Conservation (phyloP, 2,329 filamentous ascomycete genomes). For the Emmonsia crescens region DNA sequence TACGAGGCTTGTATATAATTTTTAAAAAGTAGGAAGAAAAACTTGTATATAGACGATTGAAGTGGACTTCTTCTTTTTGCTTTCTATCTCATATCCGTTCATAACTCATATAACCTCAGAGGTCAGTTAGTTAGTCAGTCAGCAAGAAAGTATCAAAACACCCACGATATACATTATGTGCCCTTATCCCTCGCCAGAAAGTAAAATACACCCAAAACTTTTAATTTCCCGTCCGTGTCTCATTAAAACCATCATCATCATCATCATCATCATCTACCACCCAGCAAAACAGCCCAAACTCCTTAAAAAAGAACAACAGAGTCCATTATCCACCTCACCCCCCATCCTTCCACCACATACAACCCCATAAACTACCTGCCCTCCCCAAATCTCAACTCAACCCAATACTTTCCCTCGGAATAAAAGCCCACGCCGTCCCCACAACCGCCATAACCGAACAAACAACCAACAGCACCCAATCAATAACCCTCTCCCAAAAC, state of each 20-base stretch:
- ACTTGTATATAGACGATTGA: neutral
- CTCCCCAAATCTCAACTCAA: neutral
- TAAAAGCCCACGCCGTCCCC: conserved; percentile 78
- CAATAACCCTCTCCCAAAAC: conserved; percentile 50
- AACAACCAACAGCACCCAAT: conserved; percentile 58
- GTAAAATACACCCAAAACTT: neutral
- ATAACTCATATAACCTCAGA: neutral
- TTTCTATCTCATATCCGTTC: neutral
- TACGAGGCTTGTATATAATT: too few species aligned
- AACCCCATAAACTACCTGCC: neutral
- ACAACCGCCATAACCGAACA: conserved; percentile 60
- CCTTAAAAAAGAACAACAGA: neutral
- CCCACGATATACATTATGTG: neutral
- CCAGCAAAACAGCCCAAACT: neutral
- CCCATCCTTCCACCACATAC: neutral
- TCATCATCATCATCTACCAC: neutral
- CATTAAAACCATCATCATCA: neutral
- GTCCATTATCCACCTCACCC: neutral
- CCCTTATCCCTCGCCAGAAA: neutral
- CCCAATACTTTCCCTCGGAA: conserved; percentile 51
- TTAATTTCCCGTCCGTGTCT: neutral
- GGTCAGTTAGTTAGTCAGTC: neutral
- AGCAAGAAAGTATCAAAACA: neutral
- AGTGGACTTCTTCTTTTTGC: neutral
- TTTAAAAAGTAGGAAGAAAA: neutral